Evolutionary conservation across 2,329 filamentous ascomycete genomes (phyloP), one percentile per base, ranked within the genome.

Genomic region (Rhexocercosporidium sp.): DNA sequence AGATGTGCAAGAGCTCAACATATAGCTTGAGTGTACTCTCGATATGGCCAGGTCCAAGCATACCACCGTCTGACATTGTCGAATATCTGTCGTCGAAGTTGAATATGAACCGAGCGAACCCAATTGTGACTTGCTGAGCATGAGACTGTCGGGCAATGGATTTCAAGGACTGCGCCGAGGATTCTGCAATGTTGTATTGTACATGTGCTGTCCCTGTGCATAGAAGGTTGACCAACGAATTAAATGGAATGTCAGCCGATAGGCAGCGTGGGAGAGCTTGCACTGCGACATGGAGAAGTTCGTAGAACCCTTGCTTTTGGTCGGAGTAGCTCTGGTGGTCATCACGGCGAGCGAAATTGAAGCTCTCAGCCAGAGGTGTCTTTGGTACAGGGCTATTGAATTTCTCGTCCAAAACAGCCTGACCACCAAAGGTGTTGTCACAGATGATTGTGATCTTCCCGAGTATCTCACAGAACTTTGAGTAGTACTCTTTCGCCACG

Each of bases 181-280:
- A 97, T 51, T 89, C 87, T 0, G 96, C 96, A 77, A 99, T 97
- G 66, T 96, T 94, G 41, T 88, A 88, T 76, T 98, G 94, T 20
- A 98, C 92, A 79, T 99, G 96, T 14, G 96, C 96, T 1, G 96
- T 99, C 12, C 95, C 96, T 1, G 96, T 99, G 77, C 96, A 99
- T 3, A 99, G 83, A 1, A 99, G 84, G 76, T 97, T 98, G 79
- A 99, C 94, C 37, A 99, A 83, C 0, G 94, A 92, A 75, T 96
- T 97, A 79, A 98, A 95, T 0, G 94, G 93, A 64, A 97, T 96
- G 68, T 96, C 92, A 47, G 91, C 88, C 1, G 95, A 96, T 25
- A 98, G 82, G 76, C 96, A 99, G n/a, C 96, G 90, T 56, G 96
- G 96, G 18, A 99, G 82, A 5, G 96, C 95, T 79, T 98, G 95